Conservation (phyloP, 305 asterid species). For the Lippia alba region DNA sequence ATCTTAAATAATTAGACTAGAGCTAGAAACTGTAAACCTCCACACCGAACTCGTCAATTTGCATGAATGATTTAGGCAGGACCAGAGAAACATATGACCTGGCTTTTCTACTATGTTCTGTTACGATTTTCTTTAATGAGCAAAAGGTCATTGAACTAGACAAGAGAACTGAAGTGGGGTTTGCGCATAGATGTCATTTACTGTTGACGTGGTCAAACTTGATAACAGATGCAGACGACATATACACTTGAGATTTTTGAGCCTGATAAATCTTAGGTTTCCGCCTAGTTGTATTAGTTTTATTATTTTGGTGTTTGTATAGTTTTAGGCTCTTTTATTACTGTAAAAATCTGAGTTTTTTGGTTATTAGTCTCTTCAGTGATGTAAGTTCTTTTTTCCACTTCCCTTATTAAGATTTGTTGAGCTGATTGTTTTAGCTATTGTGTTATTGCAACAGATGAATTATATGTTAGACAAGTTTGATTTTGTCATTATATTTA, state of each 20-base stretch:
- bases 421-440: constrained; percentile 16
- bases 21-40: background rate
- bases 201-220: background rate
- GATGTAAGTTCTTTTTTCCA: background rate
- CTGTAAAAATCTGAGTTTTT: background rate
- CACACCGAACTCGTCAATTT: background rate
- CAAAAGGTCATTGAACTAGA: background rate
- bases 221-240: background rate
- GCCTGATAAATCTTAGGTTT: background rate
- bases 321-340: background rate
- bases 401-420: constrained; percentile 9
- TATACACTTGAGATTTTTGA: background rate
- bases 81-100: background rate
- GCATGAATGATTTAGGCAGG: background rate
- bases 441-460: background rate
- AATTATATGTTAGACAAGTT: constrained; percentile 14
- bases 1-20: background rate
- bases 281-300: background rate
- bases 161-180: background rate
- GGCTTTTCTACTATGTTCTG: background rate
- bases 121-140: background rate
- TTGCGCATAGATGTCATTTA: background rate
- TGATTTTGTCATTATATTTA: background rate
- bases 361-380: constrained; percentile 4
- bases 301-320: background rate